Evolutionary conservation across 1,284 basidiomycete genomes (phyloP), one percentile per base, ranked within the genome.

Genomic region (Irpex rosettiformis): DNA sequence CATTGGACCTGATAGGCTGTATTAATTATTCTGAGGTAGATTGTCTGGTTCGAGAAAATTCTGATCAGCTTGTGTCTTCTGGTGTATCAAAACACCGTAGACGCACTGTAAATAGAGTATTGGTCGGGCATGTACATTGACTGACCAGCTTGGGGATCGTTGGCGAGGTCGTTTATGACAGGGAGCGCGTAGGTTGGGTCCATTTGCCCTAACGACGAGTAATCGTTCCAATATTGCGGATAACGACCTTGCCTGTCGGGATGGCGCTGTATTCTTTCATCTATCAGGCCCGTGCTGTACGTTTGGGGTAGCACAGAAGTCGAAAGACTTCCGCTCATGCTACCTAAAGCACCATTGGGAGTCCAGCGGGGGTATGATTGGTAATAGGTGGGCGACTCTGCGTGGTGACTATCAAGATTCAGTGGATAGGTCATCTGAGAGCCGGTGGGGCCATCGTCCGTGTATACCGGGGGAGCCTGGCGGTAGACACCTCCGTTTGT

Each of bases 221-320:
- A 84, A 63, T 87, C 84, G 62, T 76, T 83, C 85, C 85, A 87
- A 64, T 77, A 85, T 65, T 83, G 82, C 7, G 83, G 79, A 63
- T 78, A 80, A 58, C 73, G 65, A 60, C 68, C 52, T 58, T 65
- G 59, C 54, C 71, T 60, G 56, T 70, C 65, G 55, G 61, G 58
- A 51, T 54, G 28, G 63, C 62, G 60, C 56, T 64, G 62, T 55
- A 61, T 61, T 28, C 69, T 66, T 58, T 65, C 68, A 63, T 85
- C 84, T 3, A 81, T 73, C 54, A 88, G 73, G 1, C 86, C 86
- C 2, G 85, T 87, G 70, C 85, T 88, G 67, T 88, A 90, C 65
- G 85, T 75, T 63, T 88, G 88, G 1, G 86, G 84, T 49, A 88
- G 74, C 43, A 85, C 84, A 1, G 84, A 84, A 22, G 86, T 88